Evolutionary conservation across 139 green algal genomes (phyloP).

Genomic region (Parachlorella kessleri): DNA sequence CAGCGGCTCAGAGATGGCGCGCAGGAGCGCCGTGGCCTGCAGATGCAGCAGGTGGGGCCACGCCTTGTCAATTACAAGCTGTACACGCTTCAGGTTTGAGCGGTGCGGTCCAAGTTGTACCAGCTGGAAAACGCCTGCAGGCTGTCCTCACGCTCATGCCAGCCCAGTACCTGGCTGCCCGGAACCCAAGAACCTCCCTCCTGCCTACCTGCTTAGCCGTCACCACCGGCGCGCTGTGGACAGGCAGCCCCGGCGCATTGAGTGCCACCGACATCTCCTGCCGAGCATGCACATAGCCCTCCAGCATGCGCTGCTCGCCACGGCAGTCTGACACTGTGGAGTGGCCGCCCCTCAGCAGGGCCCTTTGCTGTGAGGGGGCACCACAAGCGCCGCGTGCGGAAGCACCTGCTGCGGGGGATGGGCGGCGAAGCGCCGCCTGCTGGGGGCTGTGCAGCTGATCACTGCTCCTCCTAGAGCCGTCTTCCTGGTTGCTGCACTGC

Average conservation of each 20-base stretch:
- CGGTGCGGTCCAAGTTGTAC: no score
- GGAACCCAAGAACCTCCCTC: not conserved
- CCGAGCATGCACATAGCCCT: conserved; percentile 3
- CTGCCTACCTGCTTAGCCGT: conserved; percentile 20
- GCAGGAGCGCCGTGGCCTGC: conserved; percentile 24
- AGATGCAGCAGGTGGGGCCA: not conserved
- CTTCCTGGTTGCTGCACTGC: not conserved
- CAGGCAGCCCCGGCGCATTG: conserved; percentile 24
- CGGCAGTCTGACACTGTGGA: conserved; percentile 30
- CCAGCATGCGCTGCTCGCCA: conserved; percentile 17
- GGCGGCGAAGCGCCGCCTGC: not conserved
- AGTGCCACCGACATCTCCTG: conserved; percentile 40
- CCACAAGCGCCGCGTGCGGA: not conserved
- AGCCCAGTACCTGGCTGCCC: not conserved
- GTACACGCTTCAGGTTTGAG: no score
- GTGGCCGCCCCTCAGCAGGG: not conserved
- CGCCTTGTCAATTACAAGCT: no score
- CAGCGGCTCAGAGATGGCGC: conserved; percentile 37
- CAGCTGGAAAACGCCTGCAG: not conserved
- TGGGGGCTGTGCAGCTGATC: not conserved
- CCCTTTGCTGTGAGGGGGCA: no score
- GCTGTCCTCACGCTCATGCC: not conserved
- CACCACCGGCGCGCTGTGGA: conserved; percentile 25
- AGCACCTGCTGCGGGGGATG: not conserved
- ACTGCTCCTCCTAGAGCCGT: no score